A percentile compares a stretch with the other conserved stretches of the same genome.
These are phyloP conservation scores for Codiaeum variegatum DNA, from an alignment of 441 rosid genomes.

Conservation along the genomic window DNA sequence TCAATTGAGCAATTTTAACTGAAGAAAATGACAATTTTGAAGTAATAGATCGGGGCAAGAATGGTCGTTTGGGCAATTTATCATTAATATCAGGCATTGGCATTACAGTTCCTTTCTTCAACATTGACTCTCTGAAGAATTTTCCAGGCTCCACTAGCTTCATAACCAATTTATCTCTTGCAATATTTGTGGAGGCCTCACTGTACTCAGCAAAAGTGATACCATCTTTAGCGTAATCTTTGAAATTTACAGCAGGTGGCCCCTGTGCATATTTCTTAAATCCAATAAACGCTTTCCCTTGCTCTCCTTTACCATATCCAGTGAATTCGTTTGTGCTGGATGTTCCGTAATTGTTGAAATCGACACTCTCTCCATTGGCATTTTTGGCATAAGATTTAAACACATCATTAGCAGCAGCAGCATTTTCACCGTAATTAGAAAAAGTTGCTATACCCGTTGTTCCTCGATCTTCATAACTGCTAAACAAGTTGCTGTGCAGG, in stretches of 20 bases:
- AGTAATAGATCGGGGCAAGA: conserved; percentile 63
- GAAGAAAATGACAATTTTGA: conserved; percentile 70
- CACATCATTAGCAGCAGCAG: conserved; percentile 63
- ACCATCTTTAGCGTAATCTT: conserved; percentile 43
- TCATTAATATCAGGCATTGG: conserved; percentile 85
- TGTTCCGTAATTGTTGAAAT: conserved; percentile 66
- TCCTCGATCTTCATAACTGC: conserved; percentile 55
- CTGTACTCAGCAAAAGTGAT: conserved; percentile 45
- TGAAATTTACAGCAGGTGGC: conserved; percentile 62
- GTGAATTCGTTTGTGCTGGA: conserved; percentile 58
- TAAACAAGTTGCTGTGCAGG: conserved; percentile 51
- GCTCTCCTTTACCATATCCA: conserved; percentile 55
- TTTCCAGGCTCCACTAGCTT: conserved; percentile 89
- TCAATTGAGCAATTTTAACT: conserved; percentile 41
- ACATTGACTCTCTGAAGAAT: conserved; percentile 66
- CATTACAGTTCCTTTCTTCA: conserved; percentile 62
- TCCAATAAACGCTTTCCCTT: conserved; percentile 32
- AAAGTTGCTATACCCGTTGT: conserved; percentile 48
- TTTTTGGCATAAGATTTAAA: conserved; percentile 68
- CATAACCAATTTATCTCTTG: conserved; percentile 42
- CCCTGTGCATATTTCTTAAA: conserved; percentile 57
- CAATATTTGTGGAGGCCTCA: not conserved
- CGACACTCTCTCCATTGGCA: conserved; percentile 40
- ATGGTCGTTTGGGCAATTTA: conserved; percentile 85
- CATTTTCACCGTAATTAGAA: conserved; percentile 53